Evolutionary conservation across 192 early-diverging fungal species (phyloP), one percentile per base, ranked within the genome.

Genomic region (Kappamyces sp.): DNA sequence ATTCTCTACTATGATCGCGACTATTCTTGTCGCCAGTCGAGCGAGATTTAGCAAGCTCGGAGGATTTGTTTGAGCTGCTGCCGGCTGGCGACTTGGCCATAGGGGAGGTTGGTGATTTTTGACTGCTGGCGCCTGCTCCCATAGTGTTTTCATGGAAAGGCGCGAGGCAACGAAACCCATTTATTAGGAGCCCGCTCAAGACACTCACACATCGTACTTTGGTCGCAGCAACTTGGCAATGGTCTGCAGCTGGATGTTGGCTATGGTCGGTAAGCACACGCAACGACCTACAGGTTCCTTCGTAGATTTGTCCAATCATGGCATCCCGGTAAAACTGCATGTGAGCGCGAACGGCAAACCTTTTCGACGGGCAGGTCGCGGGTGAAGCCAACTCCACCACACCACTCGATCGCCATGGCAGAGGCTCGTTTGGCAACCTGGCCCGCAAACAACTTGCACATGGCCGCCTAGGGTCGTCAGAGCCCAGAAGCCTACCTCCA

Each of bases 271-370:
- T 33, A 47, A 36, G 42, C 3, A 9, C 35, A 45, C 34, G 7
- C 43, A 22, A 22, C 22, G 22, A 22, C 22, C 22, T 22, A 22
- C 22, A 9, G 1, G 53, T 55, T 36, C 45, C 51, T 43, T 91
- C 91, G 68, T 96, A 96, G 70, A 96, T 98, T 47, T 90, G 86
- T 68, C 96, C 96, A 60, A 98, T 96, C 81, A 93, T 95, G 71
- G 84, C 85, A 72, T 98, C 96, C 57, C 96, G 78, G 76, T 87
- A 94, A 77, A 87, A 98, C 77, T 22, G 22, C 22, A 22, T 22
- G 22, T 22, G 22, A 22, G 22, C 22, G 22, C 22, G 22, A 22
- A 22, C 22, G 22, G 22, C 22, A 22, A 22, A 22, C 22, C 22
- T 96, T 96, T 71, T 98, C 96, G 8, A 89, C 72, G 3, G 87